phyloP scores from a whole-genome alignment of 2,329 filamentous ascomycete species.

The Cladorrhinum sp. region DNA sequence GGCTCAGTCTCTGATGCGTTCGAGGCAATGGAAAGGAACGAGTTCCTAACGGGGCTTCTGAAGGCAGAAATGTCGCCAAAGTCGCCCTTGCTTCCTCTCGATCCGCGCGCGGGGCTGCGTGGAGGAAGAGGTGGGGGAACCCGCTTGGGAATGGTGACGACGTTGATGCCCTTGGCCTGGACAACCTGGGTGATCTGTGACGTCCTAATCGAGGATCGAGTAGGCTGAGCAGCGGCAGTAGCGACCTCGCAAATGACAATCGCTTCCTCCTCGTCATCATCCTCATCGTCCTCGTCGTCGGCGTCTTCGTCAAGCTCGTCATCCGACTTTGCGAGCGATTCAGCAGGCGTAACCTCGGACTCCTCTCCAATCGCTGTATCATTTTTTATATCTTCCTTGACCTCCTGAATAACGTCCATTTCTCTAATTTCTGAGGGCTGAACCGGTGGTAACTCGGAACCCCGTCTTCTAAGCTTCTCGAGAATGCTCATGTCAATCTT shows the following conservation, averaged over 20 bases:
- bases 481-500: constrained; percentile 54
- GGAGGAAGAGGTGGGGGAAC: constrained; percentile 73
- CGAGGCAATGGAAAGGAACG: constrained; percentile 39
- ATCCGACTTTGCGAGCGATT: constrained; percentile 28
- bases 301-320: constrained; percentile 39
- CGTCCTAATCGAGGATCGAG: constrained; percentile 57
- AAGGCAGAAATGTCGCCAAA: constrained; percentile 58
- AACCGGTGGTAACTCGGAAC: constrained; percentile 11
- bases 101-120: constrained; percentile 67
- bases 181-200: constrained; percentile 67
- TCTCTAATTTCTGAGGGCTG: constrained; percentile 1
- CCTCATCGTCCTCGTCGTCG: constrained; percentile 46
- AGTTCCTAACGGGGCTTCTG: constrained; percentile 50
- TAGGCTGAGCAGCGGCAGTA: constrained; percentile 52
- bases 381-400: constrained; percentile 6
- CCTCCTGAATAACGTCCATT: constrained; percentile 2
- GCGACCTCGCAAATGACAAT: constrained; percentile 68
- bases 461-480: constrained; percentile 40
- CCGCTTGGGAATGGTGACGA: constrained; percentile 83
- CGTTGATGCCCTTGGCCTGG: constrained; percentile 63
- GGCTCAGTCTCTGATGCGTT: constrained; percentile 9
- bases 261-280: constrained; percentile 56
- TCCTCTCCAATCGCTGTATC: neutral
- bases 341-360: neutral
- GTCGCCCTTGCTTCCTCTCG: constrained; percentile 51